Conservation (phyloP, 805 yeast genomes). For the Spathaspora hagerdaliae region DNA sequence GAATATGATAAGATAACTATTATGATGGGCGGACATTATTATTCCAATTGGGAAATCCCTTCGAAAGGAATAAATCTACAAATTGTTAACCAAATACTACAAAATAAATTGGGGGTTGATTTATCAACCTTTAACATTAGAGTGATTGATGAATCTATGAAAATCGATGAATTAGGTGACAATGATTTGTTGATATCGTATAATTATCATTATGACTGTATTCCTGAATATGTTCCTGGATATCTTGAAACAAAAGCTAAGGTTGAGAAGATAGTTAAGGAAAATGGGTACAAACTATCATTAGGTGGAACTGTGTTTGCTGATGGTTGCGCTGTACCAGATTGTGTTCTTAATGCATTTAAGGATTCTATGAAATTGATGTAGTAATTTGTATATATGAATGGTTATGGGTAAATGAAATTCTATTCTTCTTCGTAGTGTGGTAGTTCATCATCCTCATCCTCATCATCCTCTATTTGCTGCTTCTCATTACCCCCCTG, state of each 20-base stretch:
- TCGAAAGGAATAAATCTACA: constrained; percentile 21
- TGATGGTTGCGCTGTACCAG: constrained; percentile 86
- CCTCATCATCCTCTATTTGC: neutral
- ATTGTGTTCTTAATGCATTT: constrained; percentile 65
- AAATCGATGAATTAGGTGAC: constrained; percentile 10
- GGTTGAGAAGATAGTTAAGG: constrained; percentile 14
- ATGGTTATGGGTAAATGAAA: neutral
- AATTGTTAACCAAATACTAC: constrained; percentile 23
- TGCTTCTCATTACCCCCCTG: neutral
- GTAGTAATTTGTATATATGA: neutral
- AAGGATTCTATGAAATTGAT: constrained; percentile 42
- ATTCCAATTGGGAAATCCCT: constrained; percentile 27
- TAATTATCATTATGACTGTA: constrained; percentile 44
- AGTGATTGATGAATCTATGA: constrained; percentile 17
- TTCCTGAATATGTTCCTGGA: constrained; percentile 80
- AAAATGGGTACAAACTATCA: constrained; percentile 28
- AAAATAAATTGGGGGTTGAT: constrained; percentile 20
- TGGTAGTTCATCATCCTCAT: constrained; percentile 5
- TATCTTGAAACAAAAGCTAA: constrained; percentile 44
- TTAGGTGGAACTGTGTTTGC: constrained; percentile 79
- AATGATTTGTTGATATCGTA: constrained; percentile 30
- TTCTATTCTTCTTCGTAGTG: constrained; percentile 1
- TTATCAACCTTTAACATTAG: constrained; percentile 8
- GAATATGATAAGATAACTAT: constrained; percentile 71
- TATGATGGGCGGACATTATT: constrained; percentile 84